phyloP scores from a whole-genome alignment of 2,329 filamentous ascomycete genomes.

The Samsoniella hepiali region DNA sequence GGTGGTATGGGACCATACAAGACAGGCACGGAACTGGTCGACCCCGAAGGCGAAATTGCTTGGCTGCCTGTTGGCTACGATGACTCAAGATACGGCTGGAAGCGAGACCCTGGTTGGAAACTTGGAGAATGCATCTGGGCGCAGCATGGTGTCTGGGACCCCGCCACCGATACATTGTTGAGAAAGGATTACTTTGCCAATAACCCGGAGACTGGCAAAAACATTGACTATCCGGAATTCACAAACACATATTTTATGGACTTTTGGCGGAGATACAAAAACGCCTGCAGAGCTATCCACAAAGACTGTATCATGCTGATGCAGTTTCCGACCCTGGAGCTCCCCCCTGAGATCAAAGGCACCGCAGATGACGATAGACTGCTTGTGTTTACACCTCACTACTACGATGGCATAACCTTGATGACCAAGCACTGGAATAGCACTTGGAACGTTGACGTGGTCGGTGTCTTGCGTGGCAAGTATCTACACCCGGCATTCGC shows the following conservation, averaged over 20 bases:
- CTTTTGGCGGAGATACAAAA: conserved; percentile 73
- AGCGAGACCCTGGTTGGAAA: conserved; percentile 82
- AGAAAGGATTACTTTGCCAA: conserved; percentile 85
- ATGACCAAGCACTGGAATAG: conserved; percentile 99
- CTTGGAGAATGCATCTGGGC: conserved; percentile 96
- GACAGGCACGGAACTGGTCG: conserved; percentile 75
- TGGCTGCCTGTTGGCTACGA: conserved; percentile 85
- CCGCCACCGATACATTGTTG: conserved; percentile 69
- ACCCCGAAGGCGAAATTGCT: conserved; percentile 78
- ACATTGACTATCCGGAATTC: conserved; percentile 78
- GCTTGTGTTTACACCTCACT: conserved; percentile 92
- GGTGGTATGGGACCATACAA: conserved; percentile 90
- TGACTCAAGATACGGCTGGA: conserved; percentile 86
- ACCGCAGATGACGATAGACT: conserved; percentile 84
- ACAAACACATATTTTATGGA: conserved; percentile 90
- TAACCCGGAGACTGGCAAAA: conserved; percentile 69
- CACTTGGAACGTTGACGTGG: conserved; percentile 93
- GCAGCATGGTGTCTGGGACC: conserved; percentile 94
- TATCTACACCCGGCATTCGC: conserved; percentile 89
- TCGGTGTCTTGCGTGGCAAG: conserved; percentile 83
- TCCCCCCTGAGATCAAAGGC: conserved; percentile 83
- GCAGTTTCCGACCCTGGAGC: conserved; percentile 86
- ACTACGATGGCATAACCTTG: conserved; percentile 93
- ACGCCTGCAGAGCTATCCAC: conserved; percentile 72
- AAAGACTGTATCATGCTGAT: conserved; percentile 82